Evolutionary conservation across 1,284 basidiomycete genomes (phyloP).

Genomic region (Chalciporus sp.): DNA sequence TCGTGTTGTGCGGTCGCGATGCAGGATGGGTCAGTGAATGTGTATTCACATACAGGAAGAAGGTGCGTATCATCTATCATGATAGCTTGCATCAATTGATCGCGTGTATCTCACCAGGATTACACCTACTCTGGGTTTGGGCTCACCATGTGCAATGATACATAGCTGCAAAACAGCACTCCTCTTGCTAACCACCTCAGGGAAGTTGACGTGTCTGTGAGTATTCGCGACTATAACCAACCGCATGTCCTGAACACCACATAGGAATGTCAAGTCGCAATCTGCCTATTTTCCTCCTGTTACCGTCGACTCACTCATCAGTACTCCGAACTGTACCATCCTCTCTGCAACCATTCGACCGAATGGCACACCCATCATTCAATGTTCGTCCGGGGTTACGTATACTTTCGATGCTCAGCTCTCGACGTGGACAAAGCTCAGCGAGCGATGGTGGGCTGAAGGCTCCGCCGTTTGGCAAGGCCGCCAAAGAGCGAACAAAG

Average conservation of each 20-base stretch:
- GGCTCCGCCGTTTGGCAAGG: constrained; percentile 83
- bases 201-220: constrained; percentile 76
- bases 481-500: constrained; percentile 57
- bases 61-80: constrained; percentile 47
- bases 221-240: constrained; percentile 24
- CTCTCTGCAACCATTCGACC: constrained; percentile 66
- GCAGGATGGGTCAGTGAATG: constrained; percentile 74
- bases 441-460: constrained; percentile 78
- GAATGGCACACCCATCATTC: constrained; percentile 78
- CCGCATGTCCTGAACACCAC: constrained; percentile 11
- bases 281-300: constrained; percentile 64
- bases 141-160: constrained; percentile 69
- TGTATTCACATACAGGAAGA: constrained; percentile 81
- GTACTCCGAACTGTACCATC: constrained; percentile 54
- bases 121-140: constrained; percentile 76
- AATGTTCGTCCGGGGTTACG: constrained; percentile 72
- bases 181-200: constrained; percentile 71
- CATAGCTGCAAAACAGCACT: constrained; percentile 66
- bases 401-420: constrained; percentile 77
- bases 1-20: constrained; percentile 76
- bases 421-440: constrained; percentile 70
- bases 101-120: constrained; percentile 46
- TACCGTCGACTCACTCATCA: constrained; percentile 63
- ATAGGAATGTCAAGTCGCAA: constrained; percentile 74
- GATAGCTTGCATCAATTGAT: constrained; percentile 6